Conservation (phyloP, 257 asterid genomes). For the Thymus mandschuricus region DNA sequence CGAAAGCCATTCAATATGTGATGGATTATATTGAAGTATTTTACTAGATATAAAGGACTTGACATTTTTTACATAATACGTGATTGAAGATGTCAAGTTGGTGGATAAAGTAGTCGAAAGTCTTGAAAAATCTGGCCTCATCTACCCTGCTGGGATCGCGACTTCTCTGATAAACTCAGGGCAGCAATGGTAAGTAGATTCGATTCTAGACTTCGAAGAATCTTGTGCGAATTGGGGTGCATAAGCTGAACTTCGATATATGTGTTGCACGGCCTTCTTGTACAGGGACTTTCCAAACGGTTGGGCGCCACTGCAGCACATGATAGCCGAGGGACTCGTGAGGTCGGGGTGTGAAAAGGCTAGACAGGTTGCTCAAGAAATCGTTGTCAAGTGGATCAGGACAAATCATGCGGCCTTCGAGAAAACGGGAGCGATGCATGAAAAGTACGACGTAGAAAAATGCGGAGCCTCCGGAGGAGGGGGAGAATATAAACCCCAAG, state of each 20-base stretch:
- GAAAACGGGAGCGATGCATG: conserved; percentile 83
- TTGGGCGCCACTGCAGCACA: conserved; percentile 96
- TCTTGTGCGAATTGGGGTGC: too few relatives aligned
- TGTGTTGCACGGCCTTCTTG: not conserved
- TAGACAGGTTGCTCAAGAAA: conserved; percentile 53
- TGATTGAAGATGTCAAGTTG: conserved; percentile 44
- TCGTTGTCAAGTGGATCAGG: conserved; percentile 75
- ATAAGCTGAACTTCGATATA: too few relatives aligned
- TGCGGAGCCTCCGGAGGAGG: conserved; percentile 91
- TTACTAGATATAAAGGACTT: not conserved
- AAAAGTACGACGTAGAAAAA: conserved; percentile 71
- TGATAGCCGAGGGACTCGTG: conserved; percentile 81
- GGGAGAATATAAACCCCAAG: conserved; percentile 91
- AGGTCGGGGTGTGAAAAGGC: conserved; percentile 58
- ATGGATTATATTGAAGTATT: too few relatives aligned
- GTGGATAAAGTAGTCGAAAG: conserved; percentile 61
- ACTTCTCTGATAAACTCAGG: conserved; percentile 78
- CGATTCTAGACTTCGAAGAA: not conserved
- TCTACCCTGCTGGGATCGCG: conserved; percentile 77
- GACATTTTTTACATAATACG: not conserved
- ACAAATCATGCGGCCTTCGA: conserved; percentile 70
- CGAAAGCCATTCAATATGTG: too few relatives aligned
- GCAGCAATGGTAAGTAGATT: conserved; percentile 72
- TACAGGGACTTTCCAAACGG: conserved; percentile 95
- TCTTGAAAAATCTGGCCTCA: conserved; percentile 65